Base-by-base conservation (phyloP, 345 rosid genomes). In the Passiflora organensis region DNA sequence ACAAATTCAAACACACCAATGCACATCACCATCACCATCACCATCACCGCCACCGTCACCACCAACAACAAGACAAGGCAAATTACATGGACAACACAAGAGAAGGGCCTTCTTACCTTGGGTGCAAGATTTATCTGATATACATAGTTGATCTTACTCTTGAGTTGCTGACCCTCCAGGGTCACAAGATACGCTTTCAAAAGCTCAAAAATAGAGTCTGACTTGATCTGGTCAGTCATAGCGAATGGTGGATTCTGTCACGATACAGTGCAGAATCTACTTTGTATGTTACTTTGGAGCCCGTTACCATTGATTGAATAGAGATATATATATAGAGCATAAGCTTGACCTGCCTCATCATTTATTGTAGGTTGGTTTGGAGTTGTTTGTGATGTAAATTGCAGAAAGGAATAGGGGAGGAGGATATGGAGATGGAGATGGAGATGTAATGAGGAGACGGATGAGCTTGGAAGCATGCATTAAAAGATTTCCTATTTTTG, bases 41-140 rank as follows among this genome's bases (percentile, higher is more conserved):
- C n/a, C n/a, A n/a, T n/a, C n/a, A n/a, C n/a, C n/a, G n/a, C n/a
- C n/a, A n/a, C n/a, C n/a, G n/a, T n/a, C n/a, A n/a, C n/a, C n/a
- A n/a, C 41, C 37, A n/a, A 49, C 28, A n/a, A 14, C 22, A 1
- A 62, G 21, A 28, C 15, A 15, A 25, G 43, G 38, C 60, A 3
- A 36, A 24, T 11, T 21, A 45, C 13, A 3, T 12, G n/a, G 6
- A n/a, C 38, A 0, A 50, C 3, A 43, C 8, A 36, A 43, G 13
- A 6, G 6, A 13, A 2, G 14, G 5, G 14, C 10, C 32, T 2
- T 1, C 6, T n/a, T 45, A 93, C 96, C 89, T 86, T 80, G 16
- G 99, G 96, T 47, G 99, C 91, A 56, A 93, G 49, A 69, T 93
- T 82, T 80, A 93, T 71, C 67, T 93, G 99, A 37, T 86, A 93